A percentile compares a stretch with the other conserved stretches of the same genome.
phyloP scores from a whole-genome alignment of 1,139 yeast species.

The Meyerozyma elateridarum region DNA sequence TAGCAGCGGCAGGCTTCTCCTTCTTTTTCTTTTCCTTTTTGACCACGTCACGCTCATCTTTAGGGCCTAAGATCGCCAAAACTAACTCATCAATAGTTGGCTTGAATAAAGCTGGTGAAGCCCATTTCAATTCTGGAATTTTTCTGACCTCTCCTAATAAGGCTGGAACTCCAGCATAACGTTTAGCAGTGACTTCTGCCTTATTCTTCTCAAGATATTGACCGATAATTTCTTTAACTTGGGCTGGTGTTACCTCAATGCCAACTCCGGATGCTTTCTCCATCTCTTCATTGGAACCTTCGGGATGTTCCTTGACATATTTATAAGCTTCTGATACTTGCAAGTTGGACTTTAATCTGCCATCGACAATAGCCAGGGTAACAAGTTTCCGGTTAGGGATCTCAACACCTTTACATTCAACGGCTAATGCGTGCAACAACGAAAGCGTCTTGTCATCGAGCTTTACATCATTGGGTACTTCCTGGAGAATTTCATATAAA shows the following conservation, averaged over 20 bases:
- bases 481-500: conserved; percentile 53
- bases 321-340: conserved; percentile 82
- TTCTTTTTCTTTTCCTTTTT: conserved; percentile 72
- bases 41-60: conserved; percentile 87
- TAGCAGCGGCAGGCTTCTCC: conserved; percentile 19
- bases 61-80: conserved; percentile 76
- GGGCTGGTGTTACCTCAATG: conserved; percentile 58
- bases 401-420: conserved; percentile 49
- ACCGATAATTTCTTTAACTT: conserved; percentile 55
- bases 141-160: conserved; percentile 73
- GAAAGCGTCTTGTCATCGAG: conserved; percentile 50
- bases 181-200: conserved; percentile 55
- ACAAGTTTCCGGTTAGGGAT: conserved; percentile 44
- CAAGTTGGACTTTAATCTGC: conserved; percentile 57
- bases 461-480: conserved; percentile 18
- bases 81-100: conserved; percentile 79
- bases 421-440: conserved; percentile 73
- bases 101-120: conserved; percentile 79
- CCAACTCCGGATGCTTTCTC: conserved; percentile 79
- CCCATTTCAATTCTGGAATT: conserved; percentile 82
- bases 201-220: conserved; percentile 57
- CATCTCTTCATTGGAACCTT: conserved; percentile 43
- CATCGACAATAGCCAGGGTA: conserved; percentile 58
- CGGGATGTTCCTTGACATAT: conserved; percentile 42
- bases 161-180: conserved; percentile 75